phyloP scores from a whole-genome alignment of 805 yeast species.

The Wilhelminamyces savonicus region DNA sequence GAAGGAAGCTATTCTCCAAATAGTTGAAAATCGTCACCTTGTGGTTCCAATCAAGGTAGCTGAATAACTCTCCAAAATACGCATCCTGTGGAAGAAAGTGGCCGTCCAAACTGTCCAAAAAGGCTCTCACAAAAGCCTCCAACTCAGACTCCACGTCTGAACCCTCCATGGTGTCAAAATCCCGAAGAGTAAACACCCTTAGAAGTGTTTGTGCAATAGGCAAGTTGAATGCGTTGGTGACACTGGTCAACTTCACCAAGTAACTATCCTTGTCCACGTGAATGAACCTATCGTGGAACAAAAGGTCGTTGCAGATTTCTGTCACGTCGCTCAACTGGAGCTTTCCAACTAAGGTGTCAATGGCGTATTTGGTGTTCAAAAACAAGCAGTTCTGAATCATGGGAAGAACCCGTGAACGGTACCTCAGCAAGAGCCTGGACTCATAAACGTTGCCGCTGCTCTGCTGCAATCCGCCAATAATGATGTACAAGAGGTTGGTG shows the following conservation, averaged over 20 bases:
- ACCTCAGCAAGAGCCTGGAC: no score
- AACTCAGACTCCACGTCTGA: slow-evolving; percentile 7
- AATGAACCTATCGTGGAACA: slow-evolving; percentile 10
- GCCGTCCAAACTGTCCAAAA: slow-evolving; percentile 17
- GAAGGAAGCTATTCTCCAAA: slow-evolving; percentile 23
- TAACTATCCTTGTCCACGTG: slow-evolving; percentile 7
- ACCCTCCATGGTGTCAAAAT: slow-evolving; percentile 4
- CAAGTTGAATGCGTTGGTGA: slow-evolving; percentile 32
- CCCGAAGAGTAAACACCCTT: slow-evolving; percentile 17
- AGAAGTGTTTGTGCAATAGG: slow-evolving; percentile 37
- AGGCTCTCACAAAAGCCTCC: slow-evolving; percentile 6
- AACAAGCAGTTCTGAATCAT: no score
- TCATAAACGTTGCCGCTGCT: no score
- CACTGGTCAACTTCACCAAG: slow-evolving; percentile 7
- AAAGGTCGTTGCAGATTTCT: slow-evolving; percentile 6
- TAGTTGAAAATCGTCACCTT: slow-evolving; percentile 18
- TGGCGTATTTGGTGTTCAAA: neutral
- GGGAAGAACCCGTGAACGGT: no score
- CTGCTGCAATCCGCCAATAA: slow-evolving; percentile 8
- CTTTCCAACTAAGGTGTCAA: neutral
- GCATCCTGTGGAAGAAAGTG: slow-evolving; percentile 24
- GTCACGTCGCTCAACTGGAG: neutral
- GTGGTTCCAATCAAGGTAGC: slow-evolving; percentile 22
- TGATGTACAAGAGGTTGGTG: slow-evolving; percentile 6
- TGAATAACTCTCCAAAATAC: slow-evolving; percentile 35